Evolutionary conservation across 2,329 filamentous ascomycete genomes (phyloP), one percentile per base, ranked within the genome.

Genomic region (Sporothrix brunneoviolacea): DNA sequence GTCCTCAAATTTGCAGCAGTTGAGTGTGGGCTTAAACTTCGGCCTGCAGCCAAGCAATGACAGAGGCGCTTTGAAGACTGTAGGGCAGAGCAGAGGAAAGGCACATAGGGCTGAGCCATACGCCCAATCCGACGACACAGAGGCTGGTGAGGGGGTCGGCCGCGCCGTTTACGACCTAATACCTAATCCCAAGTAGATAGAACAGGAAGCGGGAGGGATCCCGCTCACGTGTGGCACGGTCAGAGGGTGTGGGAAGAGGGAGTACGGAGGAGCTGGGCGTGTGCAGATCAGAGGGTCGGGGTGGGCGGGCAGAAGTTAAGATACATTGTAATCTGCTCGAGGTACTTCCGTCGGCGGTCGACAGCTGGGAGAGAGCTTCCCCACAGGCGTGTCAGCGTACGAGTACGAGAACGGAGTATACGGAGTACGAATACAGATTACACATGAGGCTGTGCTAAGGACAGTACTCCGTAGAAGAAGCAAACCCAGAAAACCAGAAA

Each of bases 101-200:
- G 35, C 32, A 41, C 43, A 50, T 57, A 57, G 55, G 55, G 55
- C 55, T 57, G 55, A 56, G 48, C 45, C 35, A 53, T 33, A 30
- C 27, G 5, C 12, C 45, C 43, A 46, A 33, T 44, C 30, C 47
- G 30, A 35, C 43, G 22, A 37, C 21, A 37, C 8, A 38, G 6
- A 19, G 33, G 21, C 15, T 19, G n/a, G 21, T 22, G 24, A 28
- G 35, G 38, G 5, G 16, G n/a, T 10, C 24, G 36, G 45, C 45
- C 45, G 45, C 37, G 28, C 36, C 45, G 36, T n/a, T n/a, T n/a
- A n/a, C n/a, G n/a, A n/a, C n/a, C n/a, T n/a, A n/a, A n/a, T n/a
- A n/a, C n/a, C n/a, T n/a, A n/a, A n/a, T n/a, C n/a, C n/a, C n/a
- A n/a, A n/a, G n/a, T n/a, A n/a, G n/a, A n/a, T n/a, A n/a, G n/a